A percentile compares a stretch with the other conserved stretches of the same genome.
These are phyloP conservation scores for Coelastrella sp. DNA, from an alignment of 139 green algal species.

Conservation along the genomic window DNA sequence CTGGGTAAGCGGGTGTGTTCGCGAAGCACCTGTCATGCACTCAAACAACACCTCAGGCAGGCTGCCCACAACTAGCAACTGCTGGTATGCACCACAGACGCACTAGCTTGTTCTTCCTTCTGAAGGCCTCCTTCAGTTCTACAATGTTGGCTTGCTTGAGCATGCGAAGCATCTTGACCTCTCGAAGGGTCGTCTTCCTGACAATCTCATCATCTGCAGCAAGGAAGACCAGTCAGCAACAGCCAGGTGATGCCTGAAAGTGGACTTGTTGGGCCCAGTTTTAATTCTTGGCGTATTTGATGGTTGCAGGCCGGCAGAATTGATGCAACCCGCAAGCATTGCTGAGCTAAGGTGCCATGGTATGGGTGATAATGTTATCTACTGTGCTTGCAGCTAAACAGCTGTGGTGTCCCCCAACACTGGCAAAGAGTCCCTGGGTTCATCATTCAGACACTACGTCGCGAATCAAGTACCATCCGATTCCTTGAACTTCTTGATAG, in stretches of 20 bases:
- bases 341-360: too few relatives aligned
- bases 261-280: neutral
- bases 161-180: slow-evolving; percentile 87
- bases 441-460: neutral
- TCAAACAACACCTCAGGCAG: neutral
- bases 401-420: too few relatives aligned
- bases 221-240: slow-evolving; percentile 14
- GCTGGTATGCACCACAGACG: neutral
- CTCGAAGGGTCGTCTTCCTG: slow-evolving; percentile 87
- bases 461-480: slow-evolving; percentile 58
- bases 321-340: neutral
- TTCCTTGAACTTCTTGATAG: slow-evolving; percentile 96
- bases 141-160: slow-evolving; percentile 91
- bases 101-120: slow-evolving; percentile 82
- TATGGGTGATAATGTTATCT: neutral
- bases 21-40: neutral
- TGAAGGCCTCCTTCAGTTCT: slow-evolving; percentile 90
- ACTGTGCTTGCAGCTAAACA: neutral
- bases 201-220: slow-evolving; percentile 83
- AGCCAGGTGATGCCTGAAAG: neutral
- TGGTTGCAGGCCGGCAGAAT: neutral
- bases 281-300: neutral
- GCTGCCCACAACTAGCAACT: neutral
- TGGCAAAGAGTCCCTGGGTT: too few relatives aligned
- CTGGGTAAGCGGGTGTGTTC: neutral